These are phyloP conservation scores for Asparagopsis taxiformis DNA, from an alignment of 31 red algal species.

Conservation along the genomic window DNA sequence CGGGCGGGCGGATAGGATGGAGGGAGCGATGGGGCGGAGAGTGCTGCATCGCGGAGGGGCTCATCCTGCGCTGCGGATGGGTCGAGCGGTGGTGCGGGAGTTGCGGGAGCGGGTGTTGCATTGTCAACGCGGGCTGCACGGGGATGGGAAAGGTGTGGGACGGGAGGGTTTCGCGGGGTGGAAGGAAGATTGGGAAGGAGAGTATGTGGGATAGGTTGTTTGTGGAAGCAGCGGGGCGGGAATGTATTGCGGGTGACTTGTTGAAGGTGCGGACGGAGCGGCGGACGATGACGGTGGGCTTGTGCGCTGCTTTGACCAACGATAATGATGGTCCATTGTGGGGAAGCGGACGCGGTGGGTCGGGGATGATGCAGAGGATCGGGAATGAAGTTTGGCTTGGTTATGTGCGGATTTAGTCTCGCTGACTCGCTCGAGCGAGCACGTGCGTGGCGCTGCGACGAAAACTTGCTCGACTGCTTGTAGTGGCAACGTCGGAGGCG, in stretches of 20 bases:
- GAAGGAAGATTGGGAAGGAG: neutral
- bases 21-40: neutral
- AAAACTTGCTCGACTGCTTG: too few relatives aligned
- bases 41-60: neutral
- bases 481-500: too few relatives aligned
- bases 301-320: too few relatives aligned
- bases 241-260: neutral
- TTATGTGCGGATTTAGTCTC: too few relatives aligned
- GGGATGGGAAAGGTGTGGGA: neutral
- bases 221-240: neutral
- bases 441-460: too few relatives aligned
- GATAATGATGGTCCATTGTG: too few relatives aligned
- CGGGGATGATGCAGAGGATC: too few relatives aligned
- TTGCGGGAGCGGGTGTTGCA: conserved; percentile 12
- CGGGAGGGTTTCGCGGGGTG: neutral
- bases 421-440: too few relatives aligned
- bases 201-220: neutral
- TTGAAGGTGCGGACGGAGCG: neutral
- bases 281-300: neutral
- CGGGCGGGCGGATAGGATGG: neutral
- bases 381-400: too few relatives aligned
- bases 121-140: neutral
- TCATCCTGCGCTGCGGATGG: neutral
- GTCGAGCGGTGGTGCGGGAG: neutral
- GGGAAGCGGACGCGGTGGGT: too few relatives aligned